Evolutionary conservation across 163 green algal genomes (phyloP).

Genomic region (Scenedesmus sp.): DNA sequence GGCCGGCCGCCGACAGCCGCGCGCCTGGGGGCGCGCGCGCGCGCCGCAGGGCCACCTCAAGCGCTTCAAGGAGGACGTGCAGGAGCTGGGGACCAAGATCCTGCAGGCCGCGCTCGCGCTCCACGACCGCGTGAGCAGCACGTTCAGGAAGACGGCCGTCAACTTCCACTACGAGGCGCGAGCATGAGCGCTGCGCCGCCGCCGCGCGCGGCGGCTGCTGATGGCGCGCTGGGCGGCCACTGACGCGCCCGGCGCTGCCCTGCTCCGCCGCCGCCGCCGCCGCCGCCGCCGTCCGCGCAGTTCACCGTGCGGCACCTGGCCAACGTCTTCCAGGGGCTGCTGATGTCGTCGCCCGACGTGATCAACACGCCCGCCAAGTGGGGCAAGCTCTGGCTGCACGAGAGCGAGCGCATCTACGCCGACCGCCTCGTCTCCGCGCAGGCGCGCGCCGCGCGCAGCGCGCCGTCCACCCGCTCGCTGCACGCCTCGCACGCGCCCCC

Average conservation of each 20-base stretch:
- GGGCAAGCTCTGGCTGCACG: conserved; percentile 86
- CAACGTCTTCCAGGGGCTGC: conserved; percentile 87
- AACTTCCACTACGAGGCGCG: conserved; percentile 90
- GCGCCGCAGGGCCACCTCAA: conserved; percentile 61
- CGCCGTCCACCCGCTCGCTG: neutral
- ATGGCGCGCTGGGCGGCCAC: too few species aligned
- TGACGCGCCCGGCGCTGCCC: too few species aligned
- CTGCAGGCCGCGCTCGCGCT: conserved; percentile 85
- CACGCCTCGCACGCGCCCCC: neutral
- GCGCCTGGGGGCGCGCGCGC: too few species aligned
- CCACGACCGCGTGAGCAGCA: conserved; percentile 82
- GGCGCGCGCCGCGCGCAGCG: conserved; percentile 6
- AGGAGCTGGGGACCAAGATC: conserved; percentile 82
- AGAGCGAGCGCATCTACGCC: conserved; percentile 84
- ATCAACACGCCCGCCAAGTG: conserved; percentile 79
- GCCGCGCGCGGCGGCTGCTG: neutral
- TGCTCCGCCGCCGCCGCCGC: too few species aligned
- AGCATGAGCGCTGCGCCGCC: neutral
- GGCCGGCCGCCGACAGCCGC: too few species aligned
- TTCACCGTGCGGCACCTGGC: conserved; percentile 79
- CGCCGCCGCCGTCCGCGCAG: too few species aligned
- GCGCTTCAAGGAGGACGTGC: conserved; percentile 65
- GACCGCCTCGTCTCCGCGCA: conserved; percentile 75
- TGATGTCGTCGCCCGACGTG: conserved; percentile 81
- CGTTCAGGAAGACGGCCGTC: conserved; percentile 89